Base-by-base conservation (phyloP, 2,329 filamentous ascomycete species). In the Chalara sp. region DNA sequence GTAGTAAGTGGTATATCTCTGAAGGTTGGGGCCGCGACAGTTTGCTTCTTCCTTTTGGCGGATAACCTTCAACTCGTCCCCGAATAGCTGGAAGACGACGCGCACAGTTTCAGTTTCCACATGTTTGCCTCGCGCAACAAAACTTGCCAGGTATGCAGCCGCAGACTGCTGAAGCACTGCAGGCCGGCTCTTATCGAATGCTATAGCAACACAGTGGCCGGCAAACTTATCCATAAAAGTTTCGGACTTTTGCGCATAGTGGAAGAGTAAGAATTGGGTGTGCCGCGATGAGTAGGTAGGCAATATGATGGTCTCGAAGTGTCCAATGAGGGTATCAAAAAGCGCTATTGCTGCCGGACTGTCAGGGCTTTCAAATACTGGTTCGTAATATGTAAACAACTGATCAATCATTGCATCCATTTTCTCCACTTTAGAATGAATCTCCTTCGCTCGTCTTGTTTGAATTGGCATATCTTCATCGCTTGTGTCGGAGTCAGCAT, bases 261-360 rank as follows among this genome's bases (percentile, higher is more conserved):
- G 92, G 70, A 99, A 99, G 47, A 97, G 78, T 45, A 99, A 80
- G 61, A 97, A 99, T 63, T 99, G 93, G 0, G 90, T 90, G 67
- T 97, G 92, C 33, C 93, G 84, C 29, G 90, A 95, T 59, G 89
- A 88, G 66, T 93, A 90, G 11, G 90, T 95, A 4, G 91, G 90
- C 32, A 99, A 78, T 53, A 99, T 89, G 62, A 90, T 89, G 64
- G 81, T 87, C 54, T 85, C 81, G 63, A 99, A 99, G 65, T 95
- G 90, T 46, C 84, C 80, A 31, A 97, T 76, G 39, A 99, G 76
- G 50, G 88, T 82, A 48, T 88, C 84, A 59, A 95, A 88, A 46
- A 82, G 81, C 50, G 84, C 81, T 56, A 87, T 80, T 41, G 87
- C 84, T 51, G 82, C 76, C 45, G 84, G 78, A 10, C 82, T 81